A percentile compares a stretch with the other conserved stretches of the same genome.
phyloP scores from a whole-genome alignment of 2,329 filamentous ascomycete genomes.

The Pyricularia sp. region DNA sequence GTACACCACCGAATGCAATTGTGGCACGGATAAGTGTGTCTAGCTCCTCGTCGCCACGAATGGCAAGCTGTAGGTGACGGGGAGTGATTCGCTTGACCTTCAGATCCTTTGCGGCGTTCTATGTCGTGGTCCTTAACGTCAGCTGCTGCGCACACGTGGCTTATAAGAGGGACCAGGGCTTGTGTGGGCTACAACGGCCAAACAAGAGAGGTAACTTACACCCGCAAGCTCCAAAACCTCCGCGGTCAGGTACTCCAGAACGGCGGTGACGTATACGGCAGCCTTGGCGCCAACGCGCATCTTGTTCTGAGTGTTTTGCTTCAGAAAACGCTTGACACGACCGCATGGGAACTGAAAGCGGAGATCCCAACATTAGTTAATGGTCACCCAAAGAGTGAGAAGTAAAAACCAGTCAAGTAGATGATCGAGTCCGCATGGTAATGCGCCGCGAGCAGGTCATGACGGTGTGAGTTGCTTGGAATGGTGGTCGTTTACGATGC shows the following conservation, averaged over 20 bases:
- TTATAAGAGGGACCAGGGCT: background rate
- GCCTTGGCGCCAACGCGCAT: constrained; percentile 99
- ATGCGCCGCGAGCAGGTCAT: background rate
- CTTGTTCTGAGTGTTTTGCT: constrained; percentile 99
- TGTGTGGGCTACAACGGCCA: background rate
- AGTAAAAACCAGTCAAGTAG: background rate
- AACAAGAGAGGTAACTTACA: constrained; percentile 8
- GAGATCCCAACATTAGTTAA: background rate
- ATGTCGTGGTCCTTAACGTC: background rate
- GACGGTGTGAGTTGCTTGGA: background rate
- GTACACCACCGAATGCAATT: constrained; percentile 95
- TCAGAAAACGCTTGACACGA: constrained; percentile 99
- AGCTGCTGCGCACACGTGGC: background rate
- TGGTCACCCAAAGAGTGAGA: background rate
- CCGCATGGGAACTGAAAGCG: constrained; percentile 82
- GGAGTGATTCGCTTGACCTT: constrained; percentile 99
- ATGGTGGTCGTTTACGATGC: background rate
- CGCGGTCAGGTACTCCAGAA: constrained; percentile 96
- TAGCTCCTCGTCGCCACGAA: constrained; percentile 98
- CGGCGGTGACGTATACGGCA: constrained; percentile 92
- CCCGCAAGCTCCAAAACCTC: constrained; percentile 98
- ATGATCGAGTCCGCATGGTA: background rate
- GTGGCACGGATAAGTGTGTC: constrained; percentile 98
- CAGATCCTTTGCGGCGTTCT: constrained; percentile 95
- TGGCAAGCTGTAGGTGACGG: constrained; percentile 96